Evolutionary conservation across 305 asterid genomes (phyloP).

Genomic region (Galium porrigens): DNA sequence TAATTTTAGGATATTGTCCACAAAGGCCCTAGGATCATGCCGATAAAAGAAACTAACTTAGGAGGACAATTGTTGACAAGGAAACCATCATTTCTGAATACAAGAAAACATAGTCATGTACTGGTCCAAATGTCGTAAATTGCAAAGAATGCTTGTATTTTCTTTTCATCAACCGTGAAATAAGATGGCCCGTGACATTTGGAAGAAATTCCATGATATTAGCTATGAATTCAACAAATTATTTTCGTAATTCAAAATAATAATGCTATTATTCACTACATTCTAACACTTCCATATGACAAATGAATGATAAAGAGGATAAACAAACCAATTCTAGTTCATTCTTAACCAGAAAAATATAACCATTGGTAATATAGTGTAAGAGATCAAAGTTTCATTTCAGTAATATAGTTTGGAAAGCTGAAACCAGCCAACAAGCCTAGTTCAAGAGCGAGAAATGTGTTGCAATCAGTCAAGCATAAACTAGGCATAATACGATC

Average conservation of each 20-base stretch:
- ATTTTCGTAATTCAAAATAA: not conserved
- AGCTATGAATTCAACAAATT: not conserved
- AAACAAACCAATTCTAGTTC: not conserved
- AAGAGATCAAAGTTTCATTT: not conserved
- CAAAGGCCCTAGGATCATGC: slow-evolving; percentile 21
- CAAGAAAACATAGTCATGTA: not conserved
- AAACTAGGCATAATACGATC: not conserved
- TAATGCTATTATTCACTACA: not conserved
- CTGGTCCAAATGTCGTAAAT: slow-evolving; percentile 1
- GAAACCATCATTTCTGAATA: slow-evolving; percentile 9
- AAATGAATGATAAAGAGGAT: not conserved
- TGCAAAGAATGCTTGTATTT: slow-evolving; percentile 1
- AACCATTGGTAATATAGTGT: not conserved
- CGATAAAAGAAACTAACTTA: slow-evolving; percentile 11
- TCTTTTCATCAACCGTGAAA: not conserved
- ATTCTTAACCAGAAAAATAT: not conserved
- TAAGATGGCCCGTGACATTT: slow-evolving; percentile 3
- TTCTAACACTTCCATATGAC: not conserved
- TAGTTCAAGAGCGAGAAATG: not conserved
- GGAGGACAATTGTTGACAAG: slow-evolving; percentile 23
- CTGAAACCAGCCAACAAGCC: not conserved
- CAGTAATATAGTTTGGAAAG: not conserved
- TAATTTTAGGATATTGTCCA: slow-evolving; percentile 18
- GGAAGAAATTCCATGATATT: slow-evolving; percentile 1
- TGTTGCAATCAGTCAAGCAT: not conserved